Base-by-base conservation (phyloP, 139 green algal species). In the Penium margaritaceum region DNA sequence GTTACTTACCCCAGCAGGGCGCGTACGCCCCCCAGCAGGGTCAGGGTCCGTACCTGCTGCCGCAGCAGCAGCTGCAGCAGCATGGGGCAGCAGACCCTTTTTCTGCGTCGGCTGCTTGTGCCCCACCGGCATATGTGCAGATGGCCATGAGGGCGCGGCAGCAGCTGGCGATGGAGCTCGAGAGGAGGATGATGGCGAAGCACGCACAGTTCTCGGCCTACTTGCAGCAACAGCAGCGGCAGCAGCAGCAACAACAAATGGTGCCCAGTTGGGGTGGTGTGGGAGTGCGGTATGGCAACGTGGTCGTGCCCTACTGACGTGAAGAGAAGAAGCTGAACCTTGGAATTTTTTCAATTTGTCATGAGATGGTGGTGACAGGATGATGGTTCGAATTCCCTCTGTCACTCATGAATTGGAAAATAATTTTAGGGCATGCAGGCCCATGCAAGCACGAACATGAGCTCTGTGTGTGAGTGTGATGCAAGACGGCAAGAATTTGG, bases 91-190 rank as follows among this genome's bases (percentile, higher is more conserved):
- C 36, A 9, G 68, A 76, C 32, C 68, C 68, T 19, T 76, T 76
- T n/a, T 37, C 60, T 12, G 53, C 68, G 30, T 76, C 68, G 15
- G 51, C 21, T 34, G 62, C 33, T 14, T 35, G 70, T 30, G 15
- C 68, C 27, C 68, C 68, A 5, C 68, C 68, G 63, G 30, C 68
- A 12, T 76, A 76, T 46, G 68, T 76, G 2, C 68, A 76, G 60
- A 76, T 76, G 68, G 68, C 68, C 5, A n/a, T 76, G 29, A 27
- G 68, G 34, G 68, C 68, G n/a, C 68, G 47, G 51, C 68, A 76
- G 68, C 68, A 76, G 68, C 43, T 69, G 68, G 68, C 39, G 21
- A 74, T 74, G 66, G 21, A 58, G 41, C 66, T 74, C 15, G 29
- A 74, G 37, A 37, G 54, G 66, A 19, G 33, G 19, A 76, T 76